Conservation (phyloP, 2,329 filamentous ascomycete species). For the Talaromyces rugulosus region DNA sequence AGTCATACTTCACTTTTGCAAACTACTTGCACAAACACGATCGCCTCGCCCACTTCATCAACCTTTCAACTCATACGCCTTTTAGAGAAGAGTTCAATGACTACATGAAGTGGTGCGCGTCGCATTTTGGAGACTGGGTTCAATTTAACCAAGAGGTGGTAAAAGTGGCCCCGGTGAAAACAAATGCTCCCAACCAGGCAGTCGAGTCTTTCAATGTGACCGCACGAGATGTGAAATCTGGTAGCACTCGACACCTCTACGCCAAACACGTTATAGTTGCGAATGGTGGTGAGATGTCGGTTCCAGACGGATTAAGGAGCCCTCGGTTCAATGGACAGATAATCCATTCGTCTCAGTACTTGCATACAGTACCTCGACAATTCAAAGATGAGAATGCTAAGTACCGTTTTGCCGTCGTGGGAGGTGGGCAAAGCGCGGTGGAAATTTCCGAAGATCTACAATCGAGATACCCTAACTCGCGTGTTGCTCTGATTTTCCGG, state of each 20-base stretch:
- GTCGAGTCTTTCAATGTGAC: slow-evolving; percentile 9
- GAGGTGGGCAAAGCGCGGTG: slow-evolving; percentile 12
- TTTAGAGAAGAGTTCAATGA: slow-evolving; percentile 15
- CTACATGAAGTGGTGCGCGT: slow-evolving; percentile 14
- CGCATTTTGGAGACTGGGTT: slow-evolving; percentile 8
- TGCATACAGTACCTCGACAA: background rate
- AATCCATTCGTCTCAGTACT: slow-evolving; percentile 12
- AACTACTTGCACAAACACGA: slow-evolving; percentile 12
- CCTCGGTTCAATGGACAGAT: background rate
- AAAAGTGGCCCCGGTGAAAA: slow-evolving; percentile 2
- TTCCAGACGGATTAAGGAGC: slow-evolving; percentile 4
- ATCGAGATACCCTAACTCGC: slow-evolving; percentile 10
- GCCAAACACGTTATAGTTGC: slow-evolving; percentile 13
- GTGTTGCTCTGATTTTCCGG: slow-evolving; percentile 7
- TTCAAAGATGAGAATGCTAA: slow-evolving; percentile 1
- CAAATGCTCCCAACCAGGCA: background rate
- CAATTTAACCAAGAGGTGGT: slow-evolving; percentile 11
- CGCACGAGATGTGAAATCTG: background rate
- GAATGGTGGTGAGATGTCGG: slow-evolving; percentile 10
- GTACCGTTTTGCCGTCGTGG: slow-evolving; percentile 9
- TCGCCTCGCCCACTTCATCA: slow-evolving; percentile 11
- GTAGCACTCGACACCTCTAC: background rate
- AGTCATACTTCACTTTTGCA: slow-evolving; percentile 12
- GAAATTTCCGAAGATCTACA: slow-evolving; percentile 12
- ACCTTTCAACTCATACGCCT: slow-evolving; percentile 12